Base-by-base conservation (phyloP, 2,329 filamentous ascomycete species). In the Paraconiothyrium sp. region DNA sequence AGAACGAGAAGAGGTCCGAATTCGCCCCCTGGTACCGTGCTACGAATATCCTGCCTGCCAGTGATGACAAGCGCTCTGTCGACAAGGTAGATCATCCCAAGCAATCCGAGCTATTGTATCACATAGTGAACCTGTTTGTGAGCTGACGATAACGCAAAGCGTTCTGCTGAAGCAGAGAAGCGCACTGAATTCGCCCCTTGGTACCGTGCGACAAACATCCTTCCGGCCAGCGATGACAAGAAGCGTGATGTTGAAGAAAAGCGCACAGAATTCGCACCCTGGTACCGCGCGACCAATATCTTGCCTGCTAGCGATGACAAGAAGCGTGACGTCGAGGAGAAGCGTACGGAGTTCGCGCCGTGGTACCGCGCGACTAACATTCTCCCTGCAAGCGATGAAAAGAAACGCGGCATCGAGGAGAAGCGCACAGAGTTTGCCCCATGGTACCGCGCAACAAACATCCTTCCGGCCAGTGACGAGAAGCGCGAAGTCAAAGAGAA, bases 11-110 rank as follows among this genome's bases (percentile, higher is more conserved):
- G 35, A 46, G 55, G 10, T 34, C 55, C n/a, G 55, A 50, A 9
- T 57, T 50, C 22, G 46, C 46, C 3, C 46, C 55, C 11, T 57
- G 55, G 55, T 57, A 57, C 46, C 32, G 41, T 22, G 54, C 54
- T 11, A 57, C 54, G 14, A 57, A 57, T 14, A 57, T 57, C 44
- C n/a, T 57, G 4, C 54, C 54, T 3, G 54, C 34, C 44, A 57
- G 30, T 13, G 54, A 57, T n/a, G 54, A 57, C 24, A 47, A 56
- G 39, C 49, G 49, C 34, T 48, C 46, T 30, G 46, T 32, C 8
- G 44, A 47, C 14, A 41, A 41, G 44, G 44, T 47, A 47, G 20
- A 22, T 30, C 20, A 47, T 20, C 20, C 20, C 44, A 47, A 47
- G 41, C 2, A 47, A 27, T 27, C 16, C 44, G n/a, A 24, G 13